These are phyloP conservation scores for Ailanthus altissimus DNA, from an alignment of 345 rosid genomes.

Conservation along the genomic window DNA sequence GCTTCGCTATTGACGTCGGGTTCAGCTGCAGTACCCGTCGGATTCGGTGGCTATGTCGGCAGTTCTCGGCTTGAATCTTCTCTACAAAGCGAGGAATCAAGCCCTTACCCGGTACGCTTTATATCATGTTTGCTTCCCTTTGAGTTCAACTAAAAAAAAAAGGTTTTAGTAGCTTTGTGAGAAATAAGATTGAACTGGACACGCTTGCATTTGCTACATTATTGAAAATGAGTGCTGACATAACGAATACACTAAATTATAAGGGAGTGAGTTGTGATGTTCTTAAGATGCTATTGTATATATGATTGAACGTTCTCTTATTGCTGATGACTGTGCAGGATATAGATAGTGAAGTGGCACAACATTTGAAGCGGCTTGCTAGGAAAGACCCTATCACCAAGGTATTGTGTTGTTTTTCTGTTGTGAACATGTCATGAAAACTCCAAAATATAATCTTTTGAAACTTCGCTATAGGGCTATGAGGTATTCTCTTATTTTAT, in stretches of 20 bases:
- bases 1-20: constrained; percentile 72
- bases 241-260: constrained; percentile 8
- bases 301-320: neutral
- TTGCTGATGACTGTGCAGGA: constrained; percentile 44
- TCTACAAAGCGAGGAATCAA: constrained; percentile 46
- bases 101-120: constrained; percentile 42
- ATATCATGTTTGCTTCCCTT: neutral
- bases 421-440: neutral
- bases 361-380: constrained; percentile 78
- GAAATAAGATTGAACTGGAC: neutral
- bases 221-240: neutral
- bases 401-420: constrained; percentile 35
- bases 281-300: neutral
- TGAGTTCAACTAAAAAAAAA: too few relatives aligned
- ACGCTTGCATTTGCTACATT: neutral
- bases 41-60: constrained; percentile 91
- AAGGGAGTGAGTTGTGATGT: neutral
- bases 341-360: constrained; percentile 76
- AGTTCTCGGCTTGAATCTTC: constrained; percentile 73
- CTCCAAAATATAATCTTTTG: neutral
- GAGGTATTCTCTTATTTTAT: constrained; percentile 3
- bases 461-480: neutral
- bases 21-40: constrained; percentile 55
- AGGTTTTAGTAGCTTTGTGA: neutral
- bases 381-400: constrained; percentile 94